These are phyloP conservation scores for Carex scoparia DNA, from an alignment of 176 grass and related monocot genomes.

Conservation along the genomic window DNA sequence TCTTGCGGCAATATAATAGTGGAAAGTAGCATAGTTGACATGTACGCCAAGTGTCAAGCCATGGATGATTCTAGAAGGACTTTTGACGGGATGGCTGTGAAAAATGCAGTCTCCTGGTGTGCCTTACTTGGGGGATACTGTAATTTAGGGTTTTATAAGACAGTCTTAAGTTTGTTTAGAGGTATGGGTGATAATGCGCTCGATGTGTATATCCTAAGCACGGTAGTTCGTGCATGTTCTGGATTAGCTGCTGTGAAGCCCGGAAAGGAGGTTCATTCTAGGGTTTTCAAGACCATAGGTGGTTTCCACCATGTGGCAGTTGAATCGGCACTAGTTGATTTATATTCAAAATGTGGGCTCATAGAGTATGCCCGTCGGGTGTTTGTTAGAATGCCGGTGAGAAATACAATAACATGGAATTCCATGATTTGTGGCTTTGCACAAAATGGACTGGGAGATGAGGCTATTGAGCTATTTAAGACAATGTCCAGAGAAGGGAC, in stretches of 20 bases:
- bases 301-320: conserved; percentile 46
- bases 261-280: conserved; percentile 75
- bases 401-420: conserved; percentile 80
- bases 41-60: conserved; percentile 70
- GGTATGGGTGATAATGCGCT: conserved; percentile 41
- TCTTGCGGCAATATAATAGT: conserved; percentile 59
- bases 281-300: conserved; percentile 43
- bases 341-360: conserved; percentile 77
- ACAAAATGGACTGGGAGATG: conserved; percentile 64
- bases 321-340: conserved; percentile 72
- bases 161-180: conserved; percentile 50
- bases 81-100: conserved; percentile 56
- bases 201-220: conserved; percentile 58
- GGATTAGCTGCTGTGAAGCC: conserved; percentile 42
- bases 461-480: conserved; percentile 46
- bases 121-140: conserved; percentile 68
- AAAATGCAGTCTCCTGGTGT: conserved; percentile 74
- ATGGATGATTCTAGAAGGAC: conserved; percentile 58
- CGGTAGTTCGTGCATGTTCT: conserved; percentile 63
- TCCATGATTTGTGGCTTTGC: conserved; percentile 81
- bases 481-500: conserved; percentile 48
- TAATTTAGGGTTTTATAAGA: conserved; percentile 35
- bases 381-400: conserved; percentile 46
- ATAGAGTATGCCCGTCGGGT: conserved; percentile 52
- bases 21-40: conserved; percentile 74